Evolutionary conservation across 73 alveolate species (phyloP), one percentile per base, ranked within the genome.

Genomic region (Paraurostyla sp.): DNA sequence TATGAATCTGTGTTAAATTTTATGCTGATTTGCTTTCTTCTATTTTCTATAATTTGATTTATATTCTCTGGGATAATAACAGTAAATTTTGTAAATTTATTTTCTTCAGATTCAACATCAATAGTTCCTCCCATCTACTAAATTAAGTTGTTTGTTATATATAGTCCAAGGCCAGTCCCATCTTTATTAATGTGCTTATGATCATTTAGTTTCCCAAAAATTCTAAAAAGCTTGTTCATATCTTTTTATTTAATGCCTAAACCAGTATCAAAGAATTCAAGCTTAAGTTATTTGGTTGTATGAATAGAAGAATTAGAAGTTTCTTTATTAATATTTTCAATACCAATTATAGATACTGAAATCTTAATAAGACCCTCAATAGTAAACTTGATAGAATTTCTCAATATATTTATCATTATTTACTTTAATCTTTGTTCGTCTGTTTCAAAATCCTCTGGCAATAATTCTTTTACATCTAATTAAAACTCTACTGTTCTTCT

Each of bases 361-460:
- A 75, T 4, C 76, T 46, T 75, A 7, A 75, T 75, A 23, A 27
- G 6, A 27, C 87, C 87, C 29, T 75, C 30, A 30, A 48, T 75
- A 3, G 87, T 75, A 29, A 75, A 75, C 33, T 75, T 75, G 73
- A 75, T 75, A 15, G 87, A 75, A 30, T 75, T 75, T 75, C 73
- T 75, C 16, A 75, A n/a, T 48, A 75, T 9, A 46, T 75, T 75
- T 15, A 75, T 75, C 69, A 75, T 75, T 3, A 75, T 46, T 75
- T 75, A 27, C 48, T 32, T 75, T 22, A 75, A 29, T 48, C 87
- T 40, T 49, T 75, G 27, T 43, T 50, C 87, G 48, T 75, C 87
- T 11, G 87, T 46, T 6, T 6, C 11, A 32, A 75, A 75, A 2
- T 29, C 6, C 41, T 32, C 54, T 9, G 56, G 69, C 3, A 69